Evolutionary conservation across 2,329 filamentous ascomycete genomes (phyloP), one percentile per base, ranked within the genome.

Genomic region (Colletotrichum agaves): DNA sequence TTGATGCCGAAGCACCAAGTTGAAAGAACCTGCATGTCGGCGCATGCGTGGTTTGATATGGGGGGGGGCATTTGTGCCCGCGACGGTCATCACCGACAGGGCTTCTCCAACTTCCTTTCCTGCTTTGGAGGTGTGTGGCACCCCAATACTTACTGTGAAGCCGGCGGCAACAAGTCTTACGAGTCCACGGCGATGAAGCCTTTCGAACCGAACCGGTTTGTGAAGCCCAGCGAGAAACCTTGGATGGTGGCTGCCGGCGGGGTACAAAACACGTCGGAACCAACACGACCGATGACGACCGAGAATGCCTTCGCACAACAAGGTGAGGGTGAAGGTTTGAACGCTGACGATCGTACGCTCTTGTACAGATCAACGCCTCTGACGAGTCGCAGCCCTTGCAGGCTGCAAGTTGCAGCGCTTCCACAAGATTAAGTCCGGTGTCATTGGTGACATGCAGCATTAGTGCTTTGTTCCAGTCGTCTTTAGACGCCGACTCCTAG

Each of bases 371-470:
- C 66, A 62, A 43, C 56, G 50, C 37, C 62, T 67, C 49, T 44
- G 57, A 67, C 49, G 66, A 69, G 61, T 69, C 62, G 61, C 61
- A 17, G 46, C 64, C 53, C 35, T 60, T 37, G 35, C 27, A 27
- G 27, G 35, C 60, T 41, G 27, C 12, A 41, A 41, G 50, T 33
- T 35, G 31, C 43, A 37, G 43, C 49, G 57, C 56, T 61, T 57
- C 35, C 61, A 67, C 49, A 67, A 61, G 8, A 67, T 63, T 69
- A 57, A 63, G 56, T 53, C 66, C 35, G 39, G 39, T 62, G 43
- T 31, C 61, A 58, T 43, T 62, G 56, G 66, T 69, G 66, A 69
- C 62, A 69, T 69, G 66, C 66, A 69, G 62, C 49, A 19, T 68
- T 68, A 55, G 65, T 65, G 55, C 53, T 65, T 49, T 46, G 47